phyloP scores from a whole-genome alignment of 1,284 basidiomycete genomes.

The Leccinum griseonigrum region DNA sequence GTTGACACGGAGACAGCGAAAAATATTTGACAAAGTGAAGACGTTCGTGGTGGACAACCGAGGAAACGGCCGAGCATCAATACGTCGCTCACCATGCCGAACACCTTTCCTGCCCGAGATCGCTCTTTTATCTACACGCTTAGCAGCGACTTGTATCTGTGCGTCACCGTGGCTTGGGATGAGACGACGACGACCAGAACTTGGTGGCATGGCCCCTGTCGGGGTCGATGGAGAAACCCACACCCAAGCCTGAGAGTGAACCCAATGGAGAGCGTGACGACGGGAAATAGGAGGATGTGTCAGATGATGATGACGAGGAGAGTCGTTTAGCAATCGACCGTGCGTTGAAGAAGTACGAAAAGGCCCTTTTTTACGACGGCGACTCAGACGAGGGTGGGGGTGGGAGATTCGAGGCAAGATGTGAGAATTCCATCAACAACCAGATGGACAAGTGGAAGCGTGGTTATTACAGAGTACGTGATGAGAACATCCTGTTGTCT shows the following conservation, averaged over 20 bases:
- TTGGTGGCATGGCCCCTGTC: constrained; percentile 65
- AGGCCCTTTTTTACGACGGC: constrained; percentile 71
- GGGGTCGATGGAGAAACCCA: constrained; percentile 43
- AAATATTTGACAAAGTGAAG: constrained; percentile 75
- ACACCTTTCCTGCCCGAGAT: constrained; percentile 76
- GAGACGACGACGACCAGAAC: constrained; percentile 85
- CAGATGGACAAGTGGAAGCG: constrained; percentile 95
- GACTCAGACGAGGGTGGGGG: constrained; percentile 44
- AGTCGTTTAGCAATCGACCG: constrained; percentile 72
- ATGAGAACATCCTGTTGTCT: not conserved
- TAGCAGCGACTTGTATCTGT: constrained; percentile 73
- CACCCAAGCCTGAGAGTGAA: constrained; percentile 29
- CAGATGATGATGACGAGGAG: constrained; percentile 59
- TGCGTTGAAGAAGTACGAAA: constrained; percentile 86
- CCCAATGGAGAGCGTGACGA: constrained; percentile 30
- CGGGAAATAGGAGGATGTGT: constrained; percentile 45
- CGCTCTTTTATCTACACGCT: constrained; percentile 74
- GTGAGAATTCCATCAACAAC: constrained; percentile 71
- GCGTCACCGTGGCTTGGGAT: constrained; percentile 69
- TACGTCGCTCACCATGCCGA: constrained; percentile 61
- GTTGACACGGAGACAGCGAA: constrained; percentile 70
- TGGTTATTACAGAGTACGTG: constrained; percentile 80
- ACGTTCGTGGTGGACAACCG: constrained; percentile 65
- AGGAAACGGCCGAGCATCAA: constrained; percentile 38
- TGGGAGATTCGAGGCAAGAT: constrained; percentile 73